Evolutionary conservation across 805 yeast species (phyloP).

Genomic region (Lachancea lanzarotensis): DNA sequence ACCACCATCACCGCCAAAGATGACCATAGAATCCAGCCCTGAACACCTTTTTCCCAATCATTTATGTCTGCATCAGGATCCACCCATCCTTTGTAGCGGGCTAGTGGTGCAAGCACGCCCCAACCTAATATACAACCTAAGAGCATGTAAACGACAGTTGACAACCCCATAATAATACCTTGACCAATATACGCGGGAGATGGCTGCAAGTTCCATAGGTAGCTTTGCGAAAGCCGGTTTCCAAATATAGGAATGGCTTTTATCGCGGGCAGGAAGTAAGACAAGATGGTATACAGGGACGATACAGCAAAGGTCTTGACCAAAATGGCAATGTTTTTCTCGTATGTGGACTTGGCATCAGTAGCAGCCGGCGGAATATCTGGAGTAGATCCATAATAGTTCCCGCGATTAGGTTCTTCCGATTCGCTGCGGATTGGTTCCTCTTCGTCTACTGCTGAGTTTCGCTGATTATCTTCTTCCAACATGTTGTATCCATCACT

Average conservation of each 20-base stretch:
- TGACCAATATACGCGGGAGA: constrained; percentile 97
- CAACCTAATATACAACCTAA: constrained; percentile 88
- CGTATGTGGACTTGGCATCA: constrained; percentile 30
- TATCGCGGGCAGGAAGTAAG: constrained; percentile 69
- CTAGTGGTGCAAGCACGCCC: constrained; percentile 82
- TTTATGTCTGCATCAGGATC: constrained; percentile 65
- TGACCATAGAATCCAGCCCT: constrained; percentile 97
- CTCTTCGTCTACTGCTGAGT: neutral
- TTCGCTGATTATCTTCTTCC: neutral
- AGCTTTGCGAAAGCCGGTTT: constrained; percentile 45
- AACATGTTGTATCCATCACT: constrained; percentile 7
- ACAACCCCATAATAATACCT: constrained; percentile 94
- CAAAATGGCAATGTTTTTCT: constrained; percentile 55
- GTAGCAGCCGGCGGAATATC: neutral
- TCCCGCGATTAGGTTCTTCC: neutral
- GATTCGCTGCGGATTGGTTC: neutral
- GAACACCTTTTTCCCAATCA: constrained; percentile 91
- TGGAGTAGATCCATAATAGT: neutral
- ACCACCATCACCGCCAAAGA: constrained; percentile 89
- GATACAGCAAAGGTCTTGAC: constrained; percentile 58
- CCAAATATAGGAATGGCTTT: constrained; percentile 76
- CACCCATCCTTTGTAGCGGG: constrained; percentile 73
- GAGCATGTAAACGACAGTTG: constrained; percentile 85
- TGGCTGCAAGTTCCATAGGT: constrained; percentile 86
- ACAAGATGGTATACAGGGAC: constrained; percentile 59